Conservation (phyloP, 2,329 filamentous ascomycete species). For the Orbilia brochopaga region DNA sequence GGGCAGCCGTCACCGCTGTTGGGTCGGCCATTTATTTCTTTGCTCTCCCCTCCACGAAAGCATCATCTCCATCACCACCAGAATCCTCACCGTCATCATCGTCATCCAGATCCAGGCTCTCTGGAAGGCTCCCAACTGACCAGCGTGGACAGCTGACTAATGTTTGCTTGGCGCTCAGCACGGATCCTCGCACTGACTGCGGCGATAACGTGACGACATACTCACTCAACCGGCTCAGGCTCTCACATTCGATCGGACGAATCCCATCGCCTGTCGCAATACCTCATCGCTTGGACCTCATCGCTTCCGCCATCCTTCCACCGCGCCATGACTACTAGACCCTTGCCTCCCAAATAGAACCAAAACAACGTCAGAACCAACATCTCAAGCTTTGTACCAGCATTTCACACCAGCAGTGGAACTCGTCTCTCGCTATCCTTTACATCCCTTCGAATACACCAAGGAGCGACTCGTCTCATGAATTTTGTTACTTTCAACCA, state of each 20-base stretch:
- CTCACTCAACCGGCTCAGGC: too few species aligned
- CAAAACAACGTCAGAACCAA: neutral
- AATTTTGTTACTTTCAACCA: constrained; percentile 99
- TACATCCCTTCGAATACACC: neutral
- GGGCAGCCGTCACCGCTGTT: neutral
- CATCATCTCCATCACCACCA: too few species aligned
- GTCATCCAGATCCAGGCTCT: neutral
- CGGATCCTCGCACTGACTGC: neutral
- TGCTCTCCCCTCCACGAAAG: neutral
- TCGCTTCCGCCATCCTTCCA: neutral
- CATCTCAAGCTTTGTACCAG: neutral
- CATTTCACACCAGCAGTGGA: too few species aligned
- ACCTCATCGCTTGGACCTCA: neutral
- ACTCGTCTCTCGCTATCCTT: neutral
- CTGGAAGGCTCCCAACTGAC: neutral
- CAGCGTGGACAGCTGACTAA: neutral
- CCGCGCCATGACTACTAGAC: neutral
- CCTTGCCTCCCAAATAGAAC: neutral
- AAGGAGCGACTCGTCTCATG: constrained; percentile 61
- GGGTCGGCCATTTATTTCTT: neutral
- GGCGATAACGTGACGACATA: constrained; percentile 1
- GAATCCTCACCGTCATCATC: too few species aligned
- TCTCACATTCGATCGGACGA: neutral
- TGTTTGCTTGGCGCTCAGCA: neutral
- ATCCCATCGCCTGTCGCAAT: neutral